Evolutionary conservation across 176 grass and related monocot species (phyloP).

Genomic region (Hordeum vulgare): DNA sequence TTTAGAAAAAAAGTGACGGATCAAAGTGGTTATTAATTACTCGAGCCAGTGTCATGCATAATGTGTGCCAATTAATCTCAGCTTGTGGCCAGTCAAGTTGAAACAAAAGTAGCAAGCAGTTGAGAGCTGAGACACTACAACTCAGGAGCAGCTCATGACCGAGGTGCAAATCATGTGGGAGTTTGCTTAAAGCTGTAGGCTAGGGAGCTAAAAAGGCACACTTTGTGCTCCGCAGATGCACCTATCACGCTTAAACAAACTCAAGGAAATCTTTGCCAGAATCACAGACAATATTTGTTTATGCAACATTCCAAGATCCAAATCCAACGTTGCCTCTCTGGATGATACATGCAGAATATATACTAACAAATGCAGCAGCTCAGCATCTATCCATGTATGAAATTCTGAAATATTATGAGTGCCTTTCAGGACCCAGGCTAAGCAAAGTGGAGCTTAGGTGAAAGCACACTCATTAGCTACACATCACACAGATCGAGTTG

Average conservation of each 20-base stretch:
- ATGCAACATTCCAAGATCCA: slow-evolving; percentile 36
- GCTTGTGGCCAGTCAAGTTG: neutral
- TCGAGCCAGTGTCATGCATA: neutral
- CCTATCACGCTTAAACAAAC: slow-evolving; percentile 30
- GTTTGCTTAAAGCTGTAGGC: slow-evolving; percentile 47
- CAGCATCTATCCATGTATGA: neutral
- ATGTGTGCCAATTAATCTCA: slow-evolving; percentile 4
- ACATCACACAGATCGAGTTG: neutral
- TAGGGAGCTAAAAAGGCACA: slow-evolving; percentile 23
- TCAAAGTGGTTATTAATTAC: slow-evolving; percentile 17
- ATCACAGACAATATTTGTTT: slow-evolving; percentile 19
- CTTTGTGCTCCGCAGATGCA: slow-evolving; percentile 24
- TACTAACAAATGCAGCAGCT: neutral
- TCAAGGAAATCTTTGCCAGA: slow-evolving; percentile 23
- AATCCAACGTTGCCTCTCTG: slow-evolving; percentile 6
- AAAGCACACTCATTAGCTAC: neutral
- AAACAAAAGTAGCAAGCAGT: slow-evolving; percentile 13
- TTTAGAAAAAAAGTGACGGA: no score
- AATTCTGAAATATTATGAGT: neutral
- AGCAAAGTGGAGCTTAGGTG: neutral
- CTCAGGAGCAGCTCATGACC: slow-evolving; percentile 48
- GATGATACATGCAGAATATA: slow-evolving; percentile 7
- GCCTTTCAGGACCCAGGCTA: neutral
- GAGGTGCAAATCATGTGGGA: slow-evolving; percentile 49
- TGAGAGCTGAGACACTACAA: slow-evolving; percentile 9